Evolutionary conservation across 202 grass and related monocot genomes (phyloP).

Genomic region (Schoenoplectus tabernaemontani): DNA sequence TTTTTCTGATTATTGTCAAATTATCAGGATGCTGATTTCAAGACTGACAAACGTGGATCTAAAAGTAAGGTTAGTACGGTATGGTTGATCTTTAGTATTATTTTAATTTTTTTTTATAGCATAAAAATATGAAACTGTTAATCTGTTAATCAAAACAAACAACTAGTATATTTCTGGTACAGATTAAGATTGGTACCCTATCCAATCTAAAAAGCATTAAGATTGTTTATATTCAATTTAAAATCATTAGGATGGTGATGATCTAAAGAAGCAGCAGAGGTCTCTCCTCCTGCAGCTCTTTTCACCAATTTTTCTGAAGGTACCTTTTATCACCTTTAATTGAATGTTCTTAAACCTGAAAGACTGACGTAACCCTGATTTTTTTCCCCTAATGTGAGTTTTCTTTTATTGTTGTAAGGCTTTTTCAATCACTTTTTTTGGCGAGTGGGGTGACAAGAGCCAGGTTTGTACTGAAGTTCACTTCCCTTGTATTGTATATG

Average conservation of each 20-base stretch:
- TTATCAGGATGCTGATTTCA: conserved; percentile 73
- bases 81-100: background rate
- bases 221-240: background rate
- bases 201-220: background rate
- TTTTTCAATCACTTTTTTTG: conserved; percentile 98
- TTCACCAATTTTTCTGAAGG: conserved; percentile 98
- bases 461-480: conserved; percentile 47
- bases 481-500: conserved; percentile 7
- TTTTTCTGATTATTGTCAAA: conserved; percentile 27
- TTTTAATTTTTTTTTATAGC: background rate
- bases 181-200: background rate
- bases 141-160: background rate
- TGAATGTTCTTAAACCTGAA: background rate
- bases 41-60: conserved; percentile 49
- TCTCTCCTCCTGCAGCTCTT: conserved; percentile 78
- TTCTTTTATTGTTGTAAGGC: conserved; percentile 43
- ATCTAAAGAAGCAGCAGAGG: conserved; percentile 73
- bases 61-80: conserved; percentile 61
- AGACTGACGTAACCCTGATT: background rate
- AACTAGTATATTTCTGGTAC: background rate
- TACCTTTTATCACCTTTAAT: conserved; percentile 22
- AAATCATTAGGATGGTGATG: conserved; percentile 55
- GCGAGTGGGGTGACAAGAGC: conserved; percentile 99
- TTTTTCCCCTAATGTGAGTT: background rate
- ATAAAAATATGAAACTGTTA: background rate